Evolutionary conservation across 2,329 filamentous ascomycete genomes (phyloP), one percentile per base, ranked within the genome.

Genomic region (Herpotrichia juniperi): DNA sequence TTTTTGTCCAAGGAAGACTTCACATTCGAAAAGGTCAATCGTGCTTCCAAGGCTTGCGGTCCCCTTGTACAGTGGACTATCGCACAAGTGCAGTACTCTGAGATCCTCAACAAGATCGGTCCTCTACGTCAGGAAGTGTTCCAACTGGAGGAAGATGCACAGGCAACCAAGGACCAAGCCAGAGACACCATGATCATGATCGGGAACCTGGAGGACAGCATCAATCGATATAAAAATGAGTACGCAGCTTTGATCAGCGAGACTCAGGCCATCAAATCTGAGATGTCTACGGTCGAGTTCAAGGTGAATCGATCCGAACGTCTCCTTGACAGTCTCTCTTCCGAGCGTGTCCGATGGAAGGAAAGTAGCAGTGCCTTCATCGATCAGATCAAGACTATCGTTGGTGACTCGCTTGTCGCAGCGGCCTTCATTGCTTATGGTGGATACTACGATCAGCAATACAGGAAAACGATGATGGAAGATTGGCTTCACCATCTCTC

Each of bases 351-450:
- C 32, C 88, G 94, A 68, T 99, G 94, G 94, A 94, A 99, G 69
- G 91, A 93, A 67, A 93, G 93, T 63, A 99, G 94, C 83, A 96
- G 89, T 77, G 97, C 93, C 0, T 99, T 99, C 72, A 93, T 97
- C 74, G 96, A 93, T 2, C 94, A 99, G 72, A 97, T 99, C 71
- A 90, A 90, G 74, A 99, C 94, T 2, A 86, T 99, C 46, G 91
- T 99, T 31, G 94, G 94, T 56, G 94, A 99, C 69, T 93, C 97
- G 44, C 83, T 99, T 54, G 88, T 97, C 45, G 94, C 94, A n/a
- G 91, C 96, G 4, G 96, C 93, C 8, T 97, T 97, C 83, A 82
- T 99, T 57, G 94, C 96, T 12, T 99, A 99, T 75, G 91, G 90
- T 68, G 94, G 94, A 76, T 87, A 97, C 45, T 99, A 96, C 71